These are phyloP conservation scores for Neurospora crassa DNA, from an alignment of 2,329 filamentous ascomycete genomes.

Conservation along the genomic window DNA sequence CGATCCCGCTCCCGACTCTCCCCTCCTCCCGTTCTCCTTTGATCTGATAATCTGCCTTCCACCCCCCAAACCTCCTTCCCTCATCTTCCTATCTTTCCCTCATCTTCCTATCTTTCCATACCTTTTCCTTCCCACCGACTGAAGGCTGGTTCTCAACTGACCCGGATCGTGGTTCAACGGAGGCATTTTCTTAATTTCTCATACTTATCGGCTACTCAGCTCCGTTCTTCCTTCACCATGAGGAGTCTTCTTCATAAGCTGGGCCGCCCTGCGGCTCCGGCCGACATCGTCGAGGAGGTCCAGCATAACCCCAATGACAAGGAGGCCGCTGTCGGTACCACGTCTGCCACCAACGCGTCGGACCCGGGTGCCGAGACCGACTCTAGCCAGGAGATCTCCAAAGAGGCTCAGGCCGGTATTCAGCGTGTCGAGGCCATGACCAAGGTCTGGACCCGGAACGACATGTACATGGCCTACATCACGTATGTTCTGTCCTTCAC, in stretches of 20 bases:
- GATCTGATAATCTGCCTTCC: background rate
- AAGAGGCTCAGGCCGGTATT: slow-evolving; percentile 9
- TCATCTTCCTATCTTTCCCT: background rate
- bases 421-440: slow-evolving; percentile 9
- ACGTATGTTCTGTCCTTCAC: slow-evolving; percentile 2
- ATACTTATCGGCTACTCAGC: background rate
- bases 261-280: background rate
- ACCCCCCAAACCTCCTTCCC: background rate
- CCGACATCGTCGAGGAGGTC: background rate
- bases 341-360: background rate
- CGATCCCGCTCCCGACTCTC: background rate
- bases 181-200: background rate
- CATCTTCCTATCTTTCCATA: background rate
- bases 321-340: background rate
- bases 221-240: background rate
- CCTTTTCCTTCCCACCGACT: background rate
- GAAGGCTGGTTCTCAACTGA: background rate
- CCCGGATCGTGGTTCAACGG: background rate
- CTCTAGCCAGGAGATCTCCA: background rate
- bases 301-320: background rate
- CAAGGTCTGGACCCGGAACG: slow-evolving; percentile 9
- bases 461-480: slow-evolving; percentile 9
- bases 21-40: background rate
- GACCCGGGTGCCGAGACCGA: background rate
- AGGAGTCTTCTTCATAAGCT: background rate